These are phyloP conservation scores for Mercurialis annua DNA, from an alignment of 345 rosid genomes.

Conservation along the genomic window DNA sequence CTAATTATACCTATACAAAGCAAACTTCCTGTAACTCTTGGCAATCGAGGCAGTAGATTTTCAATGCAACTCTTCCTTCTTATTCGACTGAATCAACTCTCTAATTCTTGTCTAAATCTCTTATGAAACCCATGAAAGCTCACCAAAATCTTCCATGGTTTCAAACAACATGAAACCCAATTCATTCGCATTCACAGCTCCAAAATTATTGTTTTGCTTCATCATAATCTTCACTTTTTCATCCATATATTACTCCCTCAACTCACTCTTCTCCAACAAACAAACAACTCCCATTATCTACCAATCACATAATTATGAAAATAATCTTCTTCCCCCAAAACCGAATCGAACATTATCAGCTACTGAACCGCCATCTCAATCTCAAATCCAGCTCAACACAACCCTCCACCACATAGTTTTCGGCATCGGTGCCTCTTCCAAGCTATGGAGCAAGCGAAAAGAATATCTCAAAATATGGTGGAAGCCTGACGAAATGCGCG, in stretches of 20 bases:
- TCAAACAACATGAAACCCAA: background rate
- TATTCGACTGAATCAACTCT: no score
- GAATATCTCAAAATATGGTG: conserved; percentile 76
- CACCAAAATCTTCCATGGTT: background rate
- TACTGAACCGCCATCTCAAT: background rate
- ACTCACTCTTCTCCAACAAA: background rate
- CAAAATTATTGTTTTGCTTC: conserved; percentile 2
- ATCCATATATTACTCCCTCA: background rate
- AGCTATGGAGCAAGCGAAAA: conserved; percentile 57
- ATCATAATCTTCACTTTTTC: background rate
- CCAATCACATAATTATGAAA: no score
- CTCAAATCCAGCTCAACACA: conserved; percentile 16
- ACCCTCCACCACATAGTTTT: conserved; percentile 54
- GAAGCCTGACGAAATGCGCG: conserved; percentile 52
- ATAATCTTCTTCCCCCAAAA: no score
- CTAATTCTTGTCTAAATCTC: no score
- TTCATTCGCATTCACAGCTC: background rate
- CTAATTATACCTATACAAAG: no score
- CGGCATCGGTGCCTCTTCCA: conserved; percentile 69
- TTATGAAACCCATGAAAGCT: background rate
- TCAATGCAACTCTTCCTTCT: no score
- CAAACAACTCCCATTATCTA: background rate
- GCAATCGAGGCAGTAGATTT: no score
- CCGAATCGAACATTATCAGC: background rate
- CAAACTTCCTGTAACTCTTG: no score